Evolutionary conservation across 2,329 filamentous ascomycete species (phyloP), one percentile per base, ranked within the genome.

Genomic region (Drechslerella stenobrocha): DNA sequence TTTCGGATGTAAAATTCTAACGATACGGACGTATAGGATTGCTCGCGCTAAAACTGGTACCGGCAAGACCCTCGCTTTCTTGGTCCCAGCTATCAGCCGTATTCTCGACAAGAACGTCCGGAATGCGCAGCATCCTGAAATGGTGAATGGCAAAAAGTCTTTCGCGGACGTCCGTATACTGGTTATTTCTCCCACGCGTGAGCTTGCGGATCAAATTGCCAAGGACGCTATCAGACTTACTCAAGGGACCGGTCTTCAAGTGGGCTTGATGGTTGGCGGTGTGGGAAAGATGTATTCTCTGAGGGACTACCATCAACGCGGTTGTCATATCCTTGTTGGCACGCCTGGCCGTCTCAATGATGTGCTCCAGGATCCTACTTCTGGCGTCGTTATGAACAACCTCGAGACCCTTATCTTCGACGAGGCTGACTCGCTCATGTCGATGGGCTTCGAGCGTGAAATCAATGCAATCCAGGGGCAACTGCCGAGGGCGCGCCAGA

Each of bases 31-130:
- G 56, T 60, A 67, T 74, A 89, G 87, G 73, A 82, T 97, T 71
- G 93, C 92, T 46, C 93, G 97, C 79, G 93, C 93, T 65, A 96
- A 89, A 78, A 98, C 93, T 6, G 93, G 93, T 75, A 97, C 93
- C 2, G 93, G 93, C 75, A 98, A 98, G 79, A 98, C 93, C 0
- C 79, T 97, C 60, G 93, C 89, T 32, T 98, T 97, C 80, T 81
- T 98, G 22, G 78, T 97, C 4, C 93, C 93, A 51, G 80, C 90
- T 5, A 79, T 97, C 52, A 89, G 96, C 82, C 52, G 75, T 79
- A 34, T 79, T 75, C 66, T 71, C 20, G 24, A 50, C 6, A 28
- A 15, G 2, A 51, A 45, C 34, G 13, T 73, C 7, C 74, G 77
- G 48, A 73, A 72, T 13, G 72, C 73, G n/a, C 61, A 58, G 2